Percentiles rank a stretch among this genome's conserved stretches.
These are phyloP conservation scores for Botrytis hyacinthi DNA, from an alignment of 2,329 filamentous ascomycete species.

Conservation along the genomic window DNA sequence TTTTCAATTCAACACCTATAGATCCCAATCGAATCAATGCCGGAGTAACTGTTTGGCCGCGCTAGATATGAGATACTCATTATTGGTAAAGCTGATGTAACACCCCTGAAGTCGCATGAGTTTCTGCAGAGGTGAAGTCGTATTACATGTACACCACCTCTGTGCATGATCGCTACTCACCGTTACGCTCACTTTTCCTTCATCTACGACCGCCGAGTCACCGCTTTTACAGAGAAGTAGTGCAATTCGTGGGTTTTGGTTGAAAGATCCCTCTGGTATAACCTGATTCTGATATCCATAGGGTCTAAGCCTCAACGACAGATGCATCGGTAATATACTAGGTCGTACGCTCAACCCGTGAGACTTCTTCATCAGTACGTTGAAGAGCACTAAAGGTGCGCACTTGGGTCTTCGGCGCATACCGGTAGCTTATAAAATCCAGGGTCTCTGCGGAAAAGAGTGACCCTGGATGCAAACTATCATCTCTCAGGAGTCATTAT, in stretches of 20 bases:
- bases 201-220: not conserved
- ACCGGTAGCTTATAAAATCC: not conserved
- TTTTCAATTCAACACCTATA: not conserved
- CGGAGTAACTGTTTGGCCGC: not conserved
- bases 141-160: not conserved
- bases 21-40: too few relatives aligned
- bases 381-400: not conserved
- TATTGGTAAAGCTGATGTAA: constrained; percentile 18
- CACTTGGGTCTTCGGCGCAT: not conserved
- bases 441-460: not conserved
- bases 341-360: not conserved
- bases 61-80: not conserved
- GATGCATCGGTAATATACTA: not conserved
- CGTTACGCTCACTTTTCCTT: not conserved
- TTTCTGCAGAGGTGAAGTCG: not conserved
- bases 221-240: not conserved
- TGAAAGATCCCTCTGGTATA: not conserved
- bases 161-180: constrained; percentile 1
- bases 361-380: not conserved
- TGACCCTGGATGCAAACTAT: not conserved
- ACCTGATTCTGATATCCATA: constrained; percentile 10
- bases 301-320: constrained; percentile 1
- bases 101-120: constrained; percentile 18
- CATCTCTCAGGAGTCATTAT: not conserved
- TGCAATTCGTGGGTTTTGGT: constrained; percentile 2